Conservation (phyloP, 1,284 basidiomycete species). For the Golubevia sp. region DNA sequence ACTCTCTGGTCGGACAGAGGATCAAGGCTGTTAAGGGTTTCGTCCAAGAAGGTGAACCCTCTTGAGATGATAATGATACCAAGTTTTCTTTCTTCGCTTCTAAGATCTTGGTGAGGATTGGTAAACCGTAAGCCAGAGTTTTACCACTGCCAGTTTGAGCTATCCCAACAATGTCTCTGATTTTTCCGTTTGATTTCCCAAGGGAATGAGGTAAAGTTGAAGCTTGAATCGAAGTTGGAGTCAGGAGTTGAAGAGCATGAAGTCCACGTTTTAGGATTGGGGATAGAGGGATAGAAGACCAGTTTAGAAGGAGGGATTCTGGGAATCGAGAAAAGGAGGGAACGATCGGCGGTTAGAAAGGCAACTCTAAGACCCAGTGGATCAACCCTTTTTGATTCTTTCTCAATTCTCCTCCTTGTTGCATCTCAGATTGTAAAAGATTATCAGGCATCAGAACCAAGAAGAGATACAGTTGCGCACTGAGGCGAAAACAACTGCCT, state of each 20-base stretch:
- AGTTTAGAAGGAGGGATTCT: too few species aligned
- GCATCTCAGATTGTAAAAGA: constrained; percentile 7
- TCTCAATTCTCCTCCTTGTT: constrained; percentile 2
- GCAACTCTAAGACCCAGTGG: constrained; percentile 2
- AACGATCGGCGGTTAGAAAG: not conserved
- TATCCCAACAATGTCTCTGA: constrained; percentile 58
- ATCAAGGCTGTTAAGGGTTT: constrained; percentile 62
- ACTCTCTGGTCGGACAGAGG: constrained; percentile 50
- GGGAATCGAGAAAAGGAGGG: too few species aligned
- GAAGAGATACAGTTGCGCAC: not conserved
- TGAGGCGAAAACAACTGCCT: not conserved
- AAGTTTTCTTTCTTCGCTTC: constrained; percentile 7
- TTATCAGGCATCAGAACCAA: not conserved
- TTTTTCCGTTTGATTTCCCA: constrained; percentile 32
- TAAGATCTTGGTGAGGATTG: constrained; percentile 48
- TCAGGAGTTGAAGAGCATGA: too few species aligned
- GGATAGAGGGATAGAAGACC: too few species aligned
- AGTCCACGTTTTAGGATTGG: too few species aligned
- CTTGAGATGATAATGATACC: constrained; percentile 4
- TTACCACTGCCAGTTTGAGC: constrained; percentile 59
- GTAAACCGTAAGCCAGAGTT: constrained; percentile 56
- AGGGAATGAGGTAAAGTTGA: constrained; percentile 36
- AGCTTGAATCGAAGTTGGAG: not conserved
- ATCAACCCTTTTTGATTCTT: too few species aligned
- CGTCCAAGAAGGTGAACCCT: constrained; percentile 45